Conservation (phyloP, 2,329 filamentous ascomycete species). For the Dactylellina leptospora region DNA sequence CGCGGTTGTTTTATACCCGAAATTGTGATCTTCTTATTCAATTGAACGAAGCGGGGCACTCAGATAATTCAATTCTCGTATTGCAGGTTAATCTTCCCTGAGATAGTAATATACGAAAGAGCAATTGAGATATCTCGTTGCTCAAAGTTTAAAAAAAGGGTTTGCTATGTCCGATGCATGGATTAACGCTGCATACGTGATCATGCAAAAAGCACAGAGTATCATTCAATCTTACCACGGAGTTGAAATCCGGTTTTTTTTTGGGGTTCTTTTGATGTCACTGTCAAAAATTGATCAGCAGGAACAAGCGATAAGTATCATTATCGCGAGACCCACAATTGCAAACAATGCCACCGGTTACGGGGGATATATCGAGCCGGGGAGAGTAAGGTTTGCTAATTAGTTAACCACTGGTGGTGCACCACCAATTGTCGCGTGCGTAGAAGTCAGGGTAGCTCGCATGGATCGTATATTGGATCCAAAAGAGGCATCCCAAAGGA, state of each 20-base stretch:
- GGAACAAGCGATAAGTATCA: constrained; percentile 25
- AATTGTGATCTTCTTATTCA: background rate
- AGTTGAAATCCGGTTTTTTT: constrained; percentile 9
- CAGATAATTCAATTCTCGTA: background rate
- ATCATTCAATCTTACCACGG: background rate
- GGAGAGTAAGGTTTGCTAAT: no score
- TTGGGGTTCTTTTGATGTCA: constrained; percentile 8
- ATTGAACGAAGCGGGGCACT: background rate
- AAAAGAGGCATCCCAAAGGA: background rate
- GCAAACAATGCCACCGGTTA: background rate
- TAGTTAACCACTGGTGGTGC: no score
- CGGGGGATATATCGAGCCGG: no score
- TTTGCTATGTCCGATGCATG: no score
- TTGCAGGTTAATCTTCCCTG: background rate
- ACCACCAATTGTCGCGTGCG: background rate
- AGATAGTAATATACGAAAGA: no score
- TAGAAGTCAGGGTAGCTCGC: background rate
- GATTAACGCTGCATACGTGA: no score
- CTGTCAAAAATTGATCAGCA: constrained; percentile 33
- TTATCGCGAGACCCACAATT: background rate
- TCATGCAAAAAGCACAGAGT: background rate
- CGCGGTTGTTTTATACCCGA: background rate
- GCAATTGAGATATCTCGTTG: no score
- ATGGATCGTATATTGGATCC: background rate
- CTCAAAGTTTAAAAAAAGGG: no score